Evolutionary conservation across 225 moss, liverwort and hornwort genomes (phyloP), one percentile per base, ranked within the genome.

Genomic region (Marchantia polymorpha): DNA sequence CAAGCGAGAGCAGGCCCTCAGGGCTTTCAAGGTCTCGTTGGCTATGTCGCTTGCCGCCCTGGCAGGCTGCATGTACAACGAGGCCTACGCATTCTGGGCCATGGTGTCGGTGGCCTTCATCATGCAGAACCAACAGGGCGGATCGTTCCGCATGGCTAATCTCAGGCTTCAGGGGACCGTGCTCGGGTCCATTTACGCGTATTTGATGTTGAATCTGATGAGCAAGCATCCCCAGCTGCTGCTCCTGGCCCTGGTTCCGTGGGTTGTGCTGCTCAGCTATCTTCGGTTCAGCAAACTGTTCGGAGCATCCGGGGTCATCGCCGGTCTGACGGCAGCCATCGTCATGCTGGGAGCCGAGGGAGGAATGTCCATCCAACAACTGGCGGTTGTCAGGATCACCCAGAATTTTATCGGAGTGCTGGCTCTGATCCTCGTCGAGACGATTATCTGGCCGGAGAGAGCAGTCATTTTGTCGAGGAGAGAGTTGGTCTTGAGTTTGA

Each of bases 241-340:
- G 26, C 26, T 85, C 7, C 39, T 82, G 8, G 22, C 79, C 26
- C 73, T 82, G 52, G 68, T 85, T n/a, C 85, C 82, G 3, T 85
- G 85, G 85, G 85, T 85, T 22, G 71, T 76, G 15, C 8, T 85
- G 6, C 79, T 85, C 0, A 85, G 71, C 72, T 82, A 85, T 68
- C 63, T 85, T 27, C 79, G 75, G 7, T 82, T 76, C 56, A 76
- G 71, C 10, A 85, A 72, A 39, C 39, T 82, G 2, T 85, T 85
- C 27, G 85, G 82, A 61, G 69, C 82, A 8, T 73, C 85, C 15
- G 85, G 85, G 22, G 66, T 80, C 7, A 79, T 85, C 64, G 82
- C 85, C 50, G 85, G 82, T 64, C 76, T 85, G 9, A 85, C 85
- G 25, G 82, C 85, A 82, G 82, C 82, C 9, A 79, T 85, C 51